phyloP scores from a whole-genome alignment of 768 basidiomycete species.

The Crucibulum laeve region DNA sequence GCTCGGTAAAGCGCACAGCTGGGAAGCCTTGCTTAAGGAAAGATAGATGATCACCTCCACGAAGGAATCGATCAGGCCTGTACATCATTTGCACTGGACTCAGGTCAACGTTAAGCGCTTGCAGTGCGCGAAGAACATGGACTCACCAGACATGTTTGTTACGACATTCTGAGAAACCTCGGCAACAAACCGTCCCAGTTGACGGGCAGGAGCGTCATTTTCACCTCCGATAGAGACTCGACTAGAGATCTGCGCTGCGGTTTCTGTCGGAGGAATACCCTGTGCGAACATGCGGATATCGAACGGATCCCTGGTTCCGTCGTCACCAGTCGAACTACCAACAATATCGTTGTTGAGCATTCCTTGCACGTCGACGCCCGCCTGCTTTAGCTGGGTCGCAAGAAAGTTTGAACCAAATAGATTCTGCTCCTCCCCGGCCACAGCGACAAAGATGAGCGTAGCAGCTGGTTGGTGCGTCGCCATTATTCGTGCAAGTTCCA shows the following conservation, averaged over 20 bases:
- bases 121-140: not conserved
- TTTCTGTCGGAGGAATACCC: conserved; percentile 44
- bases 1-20: conserved; percentile 54
- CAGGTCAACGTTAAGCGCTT: not conserved
- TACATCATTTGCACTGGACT: conserved; percentile 43
- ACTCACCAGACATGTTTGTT: conserved; percentile 46
- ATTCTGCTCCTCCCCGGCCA: conserved; percentile 51
- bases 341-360: conserved; percentile 59
- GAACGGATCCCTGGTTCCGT: conserved; percentile 39
- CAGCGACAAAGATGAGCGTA: conserved; percentile 49
- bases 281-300: conserved; percentile 49
- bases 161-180: conserved; percentile 45
- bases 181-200: conserved; percentile 47
- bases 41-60: conserved; percentile 50
- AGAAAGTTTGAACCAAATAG: conserved; percentile 44
- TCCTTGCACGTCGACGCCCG: conserved; percentile 47
- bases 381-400: conserved; percentile 35
- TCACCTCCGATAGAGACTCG: conserved; percentile 43
- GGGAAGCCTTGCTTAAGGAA: conserved; percentile 48
- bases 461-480: conserved; percentile 41
- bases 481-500: conserved; percentile 50
- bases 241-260: conserved; percentile 25
- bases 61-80: conserved; percentile 48
- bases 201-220: conserved; percentile 47
- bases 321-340: conserved; percentile 45